Conservation (phyloP, 768 basidiomycete species). For the Erythrobasidium yunnanense region DNA sequence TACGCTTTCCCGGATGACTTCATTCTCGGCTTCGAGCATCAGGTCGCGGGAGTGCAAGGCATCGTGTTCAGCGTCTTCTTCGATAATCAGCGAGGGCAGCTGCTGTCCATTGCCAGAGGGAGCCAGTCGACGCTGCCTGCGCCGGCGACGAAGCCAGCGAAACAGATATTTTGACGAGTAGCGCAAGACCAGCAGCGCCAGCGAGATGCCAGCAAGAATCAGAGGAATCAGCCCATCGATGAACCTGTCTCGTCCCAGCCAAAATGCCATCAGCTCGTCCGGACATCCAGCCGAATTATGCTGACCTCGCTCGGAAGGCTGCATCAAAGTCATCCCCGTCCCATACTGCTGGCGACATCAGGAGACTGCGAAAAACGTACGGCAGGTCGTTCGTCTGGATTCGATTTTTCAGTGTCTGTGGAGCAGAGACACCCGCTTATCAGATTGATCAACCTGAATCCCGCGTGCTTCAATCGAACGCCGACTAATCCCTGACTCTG, state of each 20-base stretch:
- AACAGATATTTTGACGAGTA: not conserved
- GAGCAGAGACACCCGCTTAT: no score
- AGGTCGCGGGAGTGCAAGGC: slow-evolving; percentile 3
- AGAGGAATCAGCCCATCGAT: slow-evolving; percentile 15
- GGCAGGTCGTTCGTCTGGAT: no score
- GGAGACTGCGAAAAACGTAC: no score
- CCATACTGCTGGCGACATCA: no score
- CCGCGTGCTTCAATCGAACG: no score
- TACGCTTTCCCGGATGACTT: slow-evolving; percentile 6
- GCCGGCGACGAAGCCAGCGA: slow-evolving; percentile 1
- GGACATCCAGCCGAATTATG: not conserved
- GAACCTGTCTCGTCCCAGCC: not conserved
- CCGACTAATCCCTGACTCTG: no score
- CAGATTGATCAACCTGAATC: no score
- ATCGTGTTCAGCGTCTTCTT: slow-evolving; percentile 19
- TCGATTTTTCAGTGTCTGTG: no score
- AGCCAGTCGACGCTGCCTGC: slow-evolving; percentile 10
- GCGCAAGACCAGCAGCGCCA: not conserved
- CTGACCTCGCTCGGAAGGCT: slow-evolving; percentile 11
- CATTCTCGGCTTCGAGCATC: slow-evolving; percentile 24
- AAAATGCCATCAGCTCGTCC: not conserved
- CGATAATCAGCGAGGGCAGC: slow-evolving; percentile 16
- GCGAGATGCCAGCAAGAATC: not conserved
- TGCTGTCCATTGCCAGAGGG: not conserved
- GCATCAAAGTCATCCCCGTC: slow-evolving; percentile 13